Percentiles rank a stretch among this genome's conserved stretches.
phyloP scores from a whole-genome alignment of 2,329 filamentous ascomycete species.

The Penicillium sp. region DNA sequence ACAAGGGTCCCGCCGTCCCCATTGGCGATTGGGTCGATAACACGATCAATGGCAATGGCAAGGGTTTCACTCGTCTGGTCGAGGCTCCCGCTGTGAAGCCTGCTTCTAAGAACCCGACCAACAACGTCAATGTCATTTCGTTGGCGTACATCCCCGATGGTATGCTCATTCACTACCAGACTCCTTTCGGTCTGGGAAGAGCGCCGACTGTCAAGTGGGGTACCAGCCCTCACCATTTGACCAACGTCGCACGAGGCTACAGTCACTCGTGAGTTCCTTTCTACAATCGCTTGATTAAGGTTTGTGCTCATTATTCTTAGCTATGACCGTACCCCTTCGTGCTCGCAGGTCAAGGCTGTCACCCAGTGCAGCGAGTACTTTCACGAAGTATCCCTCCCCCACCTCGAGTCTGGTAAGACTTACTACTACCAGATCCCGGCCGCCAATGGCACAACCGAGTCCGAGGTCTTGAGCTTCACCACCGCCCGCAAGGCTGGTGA shows the following conservation, averaged over 20 bases:
- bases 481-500: slow-evolving; percentile 49
- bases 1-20: slow-evolving; percentile 51
- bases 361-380: slow-evolving; percentile 56
- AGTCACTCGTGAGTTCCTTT: slow-evolving; percentile 41
- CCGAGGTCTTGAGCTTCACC: slow-evolving; percentile 49
- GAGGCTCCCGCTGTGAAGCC: slow-evolving; percentile 54
- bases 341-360: slow-evolving; percentile 44
- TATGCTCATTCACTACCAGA: slow-evolving; percentile 56
- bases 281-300: background rate
- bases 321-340: slow-evolving; percentile 54
- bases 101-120: slow-evolving; percentile 43
- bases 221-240: slow-evolving; percentile 31
- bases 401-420: slow-evolving; percentile 45
- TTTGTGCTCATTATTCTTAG: slow-evolving; percentile 21
- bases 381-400: slow-evolving; percentile 50
- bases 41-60: slow-evolving; percentile 54
- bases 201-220: slow-evolving; percentile 50
- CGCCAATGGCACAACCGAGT: slow-evolving; percentile 52
- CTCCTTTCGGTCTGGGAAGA: slow-evolving; percentile 53
- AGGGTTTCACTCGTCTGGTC: slow-evolving; percentile 52
- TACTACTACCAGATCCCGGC: slow-evolving; percentile 55
- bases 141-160: slow-evolving; percentile 51
- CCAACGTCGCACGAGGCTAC: slow-evolving; percentile 38
- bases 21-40: slow-evolving; percentile 55
- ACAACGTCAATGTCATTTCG: slow-evolving; percentile 56